Conservation (phyloP, 106 monocot genomes). For the Dioscorea zingiberensis region DNA sequence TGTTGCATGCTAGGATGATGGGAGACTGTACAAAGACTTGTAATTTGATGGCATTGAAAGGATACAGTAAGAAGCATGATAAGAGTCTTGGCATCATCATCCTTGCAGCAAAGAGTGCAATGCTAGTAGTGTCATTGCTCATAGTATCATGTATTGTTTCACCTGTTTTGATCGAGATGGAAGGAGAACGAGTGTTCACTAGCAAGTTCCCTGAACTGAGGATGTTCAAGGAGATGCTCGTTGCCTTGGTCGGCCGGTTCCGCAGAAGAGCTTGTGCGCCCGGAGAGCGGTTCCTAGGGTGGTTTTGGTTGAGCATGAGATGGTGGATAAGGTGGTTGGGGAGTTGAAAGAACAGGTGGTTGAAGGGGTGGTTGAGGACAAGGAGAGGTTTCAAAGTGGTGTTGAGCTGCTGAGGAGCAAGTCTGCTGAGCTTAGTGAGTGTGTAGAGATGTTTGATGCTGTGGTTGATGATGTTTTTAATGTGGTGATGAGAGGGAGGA, state of each 20-base stretch:
- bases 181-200: not conserved
- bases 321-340: conserved; percentile 22
- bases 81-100: conserved; percentile 21
- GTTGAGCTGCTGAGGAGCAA: conserved; percentile 37
- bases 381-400: conserved; percentile 11
- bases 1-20: conserved; percentile 1
- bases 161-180: conserved; percentile 15
- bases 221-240: conserved; percentile 19
- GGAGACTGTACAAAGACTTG: too few species aligned
- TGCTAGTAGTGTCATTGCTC: conserved; percentile 26
- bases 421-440: conserved; percentile 33
- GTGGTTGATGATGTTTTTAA: conserved; percentile 53
- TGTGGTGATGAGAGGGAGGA: conserved; percentile 54
- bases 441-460: conserved; percentile 40
- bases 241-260: conserved; percentile 12
- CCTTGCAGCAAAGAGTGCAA: conserved; percentile 37
- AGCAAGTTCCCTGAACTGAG: conserved; percentile 17
- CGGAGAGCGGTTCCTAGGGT: not conserved
- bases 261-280: conserved; percentile 2
- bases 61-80: not conserved
- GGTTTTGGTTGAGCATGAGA: conserved; percentile 30
- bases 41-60: not conserved
- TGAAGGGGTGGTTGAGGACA: conserved; percentile 6
- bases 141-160: conserved; percentile 29
- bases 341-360: conserved; percentile 20